phyloP scores from a whole-genome alignment of 2,329 filamentous ascomycete genomes.

The Alternaria dauci region DNA sequence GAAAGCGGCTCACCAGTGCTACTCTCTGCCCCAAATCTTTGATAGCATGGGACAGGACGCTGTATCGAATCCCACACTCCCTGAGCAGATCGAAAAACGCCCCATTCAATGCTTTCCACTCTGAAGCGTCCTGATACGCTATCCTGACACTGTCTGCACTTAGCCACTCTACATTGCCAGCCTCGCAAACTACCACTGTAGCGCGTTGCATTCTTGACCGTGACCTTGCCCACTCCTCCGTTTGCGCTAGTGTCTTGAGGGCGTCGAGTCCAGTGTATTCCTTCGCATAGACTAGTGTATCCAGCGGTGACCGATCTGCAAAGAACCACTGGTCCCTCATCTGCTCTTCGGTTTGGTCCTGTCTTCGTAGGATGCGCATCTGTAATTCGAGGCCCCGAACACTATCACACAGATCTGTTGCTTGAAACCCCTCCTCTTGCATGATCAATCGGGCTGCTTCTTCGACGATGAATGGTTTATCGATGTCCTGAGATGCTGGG shows the following conservation, averaged over 20 bases:
- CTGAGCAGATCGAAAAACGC: too few relatives aligned
- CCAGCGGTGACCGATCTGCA: slow-evolving; percentile 6
- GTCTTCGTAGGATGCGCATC: slow-evolving; percentile 3
- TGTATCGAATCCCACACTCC: too few relatives aligned
- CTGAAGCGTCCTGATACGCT: too few relatives aligned
- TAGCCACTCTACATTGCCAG: neutral
- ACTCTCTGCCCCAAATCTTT: too few relatives aligned
- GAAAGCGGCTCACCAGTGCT: too few relatives aligned
- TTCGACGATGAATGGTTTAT: slow-evolving; percentile 3
- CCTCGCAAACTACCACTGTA: slow-evolving; percentile 9
- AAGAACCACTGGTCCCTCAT: slow-evolving; percentile 9
- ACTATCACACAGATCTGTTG: slow-evolving; percentile 1
- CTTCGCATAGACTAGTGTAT: slow-evolving; percentile 5
- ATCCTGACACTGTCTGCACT: too few relatives aligned
- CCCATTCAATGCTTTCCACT: too few relatives aligned
- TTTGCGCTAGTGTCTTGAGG: slow-evolving; percentile 13
- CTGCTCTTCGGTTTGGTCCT: slow-evolving; percentile 4
- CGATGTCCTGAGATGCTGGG: slow-evolving; percentile 1
- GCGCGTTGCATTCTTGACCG: slow-evolving; percentile 1
- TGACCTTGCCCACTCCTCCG: slow-evolving; percentile 8
- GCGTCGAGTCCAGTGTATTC: slow-evolving; percentile 1
- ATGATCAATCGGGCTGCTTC: slow-evolving; percentile 2
- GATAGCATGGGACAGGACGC: too few relatives aligned
- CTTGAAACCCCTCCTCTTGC: slow-evolving; percentile 2
- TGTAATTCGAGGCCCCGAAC: slow-evolving; percentile 5